Evolutionary conservation across 75 land plant species (phyloP).

Genomic region (Chamaecyparis obtusa): DNA sequence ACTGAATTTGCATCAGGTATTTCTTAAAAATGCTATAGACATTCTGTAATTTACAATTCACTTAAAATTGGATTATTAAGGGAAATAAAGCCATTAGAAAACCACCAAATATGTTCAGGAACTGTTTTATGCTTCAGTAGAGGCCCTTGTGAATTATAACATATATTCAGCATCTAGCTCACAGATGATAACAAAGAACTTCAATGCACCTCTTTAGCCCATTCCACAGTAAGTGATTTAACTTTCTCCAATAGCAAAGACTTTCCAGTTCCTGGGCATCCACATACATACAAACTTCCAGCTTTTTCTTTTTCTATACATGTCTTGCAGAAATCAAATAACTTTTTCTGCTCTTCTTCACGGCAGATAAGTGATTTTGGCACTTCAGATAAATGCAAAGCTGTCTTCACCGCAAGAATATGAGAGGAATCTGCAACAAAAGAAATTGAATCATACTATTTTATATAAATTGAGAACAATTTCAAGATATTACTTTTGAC

Average conservation of each 20-base stretch:
- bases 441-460: not conserved
- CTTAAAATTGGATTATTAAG: not conserved
- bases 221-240: slow-evolving; percentile 34
- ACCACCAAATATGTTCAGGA: not conserved
- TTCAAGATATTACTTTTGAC: not conserved
- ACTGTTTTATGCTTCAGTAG: not conserved
- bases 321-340: slow-evolving; percentile 73
- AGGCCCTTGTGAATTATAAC: not conserved
- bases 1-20: no score
- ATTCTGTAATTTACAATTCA: not conserved
- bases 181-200: not conserved
- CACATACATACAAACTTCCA: slow-evolving; percentile 92
- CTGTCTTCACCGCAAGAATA: slow-evolving; percentile 73
- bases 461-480: not conserved
- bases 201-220: slow-evolving; percentile 66
- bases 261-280: slow-evolving; percentile 97
- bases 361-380: slow-evolving; percentile 67
- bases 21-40: not conserved
- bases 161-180: not conserved
- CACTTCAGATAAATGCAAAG: slow-evolving; percentile 71
- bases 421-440: slow-evolving; percentile 60
- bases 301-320: slow-evolving; percentile 62
- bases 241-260: slow-evolving; percentile 79
- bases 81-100: not conserved
- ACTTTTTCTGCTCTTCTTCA: slow-evolving; percentile 70